Base-by-base conservation (phyloP, 2,329 filamentous ascomycete genomes). In the Diaporthe nobilis region DNA sequence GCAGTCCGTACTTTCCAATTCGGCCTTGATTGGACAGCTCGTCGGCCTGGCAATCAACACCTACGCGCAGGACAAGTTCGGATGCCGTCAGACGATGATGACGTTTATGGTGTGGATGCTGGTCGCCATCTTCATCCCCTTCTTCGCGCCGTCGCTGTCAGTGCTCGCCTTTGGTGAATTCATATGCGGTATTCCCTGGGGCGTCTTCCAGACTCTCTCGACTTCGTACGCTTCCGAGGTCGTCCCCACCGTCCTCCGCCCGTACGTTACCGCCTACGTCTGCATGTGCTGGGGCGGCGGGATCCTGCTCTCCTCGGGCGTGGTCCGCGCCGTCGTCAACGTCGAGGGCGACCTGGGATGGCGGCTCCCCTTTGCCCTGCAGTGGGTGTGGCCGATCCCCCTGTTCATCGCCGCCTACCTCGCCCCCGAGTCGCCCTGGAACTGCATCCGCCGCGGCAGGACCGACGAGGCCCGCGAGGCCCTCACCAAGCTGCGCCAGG, bases 1-100 rank as follows among this genome's bases (percentile, higher is more conserved):
- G 88, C 87, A 88, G 76, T 84, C 86, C 0, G 87, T 83, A 0
- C 80, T 89, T 0, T 83, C 83, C 4, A 88, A 87, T 31, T 87
- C 84, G 2, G 82, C 85, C 0, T 79, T 84, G 4, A 84, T 86
- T 5, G 87, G 88, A 1, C 83, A 86, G 44, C 84, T 89, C 4
- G 51, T 86, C 1, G 87, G 88, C 0, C 81, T 88, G 1, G 78
- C 86, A 22, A 77, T 86, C 37, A 87, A 85, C 58, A 87, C 86
- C 1, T 84, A 82, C 65, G 74, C 85, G 3, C 83, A 85, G 7
- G 86, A 89, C 58, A 79, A 78, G 1, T 84, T 82, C 22, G 85
- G 85, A 0, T 84, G 83, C 63, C 80, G 82, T 13, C 79, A 81
- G 76, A 85, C 83, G 0, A 83, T 87, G 79, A 81, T 86, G 57